These are phyloP conservation scores for Talaromyces amestolkiae DNA, from an alignment of 2,329 filamentous ascomycete species.

Conservation along the genomic window DNA sequence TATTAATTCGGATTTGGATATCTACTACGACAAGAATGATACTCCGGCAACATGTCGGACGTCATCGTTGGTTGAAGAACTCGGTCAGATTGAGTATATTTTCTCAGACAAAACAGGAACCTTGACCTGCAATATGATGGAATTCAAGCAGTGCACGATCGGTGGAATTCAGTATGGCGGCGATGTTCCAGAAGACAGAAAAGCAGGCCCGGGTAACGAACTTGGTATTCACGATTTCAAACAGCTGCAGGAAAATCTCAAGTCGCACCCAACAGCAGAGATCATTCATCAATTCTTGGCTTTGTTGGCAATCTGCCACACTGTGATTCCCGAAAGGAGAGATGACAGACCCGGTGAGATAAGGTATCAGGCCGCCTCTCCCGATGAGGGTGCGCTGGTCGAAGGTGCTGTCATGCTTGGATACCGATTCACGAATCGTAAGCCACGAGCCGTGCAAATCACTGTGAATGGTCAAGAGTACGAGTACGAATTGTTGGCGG, in stretches of 20 bases:
- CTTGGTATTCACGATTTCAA: slow-evolving; percentile 83
- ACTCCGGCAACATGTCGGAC: slow-evolving; percentile 95
- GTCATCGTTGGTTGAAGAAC: slow-evolving; percentile 91
- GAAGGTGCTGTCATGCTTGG: slow-evolving; percentile 83
- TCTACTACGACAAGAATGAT: slow-evolving; percentile 94
- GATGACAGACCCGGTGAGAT: slow-evolving; percentile 76
- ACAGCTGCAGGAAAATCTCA: slow-evolving; percentile 67
- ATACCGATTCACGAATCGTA: slow-evolving; percentile 86
- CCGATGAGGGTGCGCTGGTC: slow-evolving; percentile 94
- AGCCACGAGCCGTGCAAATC: slow-evolving; percentile 84
- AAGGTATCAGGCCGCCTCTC: slow-evolving; percentile 97
- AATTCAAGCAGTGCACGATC: slow-evolving; percentile 93
- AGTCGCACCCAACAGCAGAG: slow-evolving; percentile 57
- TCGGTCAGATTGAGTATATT: slow-evolving; percentile 97
- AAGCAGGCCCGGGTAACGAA: slow-evolving; percentile 67
- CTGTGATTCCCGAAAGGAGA: slow-evolving; percentile 87
- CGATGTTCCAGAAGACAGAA: slow-evolving; percentile 84
- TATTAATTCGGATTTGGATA: slow-evolving; percentile 96
- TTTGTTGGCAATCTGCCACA: slow-evolving; percentile 87
- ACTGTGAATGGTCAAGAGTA: slow-evolving; percentile 67
- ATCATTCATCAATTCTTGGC: slow-evolving; percentile 80
- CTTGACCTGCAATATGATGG: slow-evolving; percentile 97
- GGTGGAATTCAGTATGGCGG: slow-evolving; percentile 91
- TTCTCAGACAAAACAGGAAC: slow-evolving; percentile 98
- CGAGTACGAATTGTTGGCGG: slow-evolving; percentile 87